Evolutionary conservation across 805 yeast species (phyloP), one percentile per base, ranked within the genome.

Genomic region (Nakazawaea populi): DNA sequence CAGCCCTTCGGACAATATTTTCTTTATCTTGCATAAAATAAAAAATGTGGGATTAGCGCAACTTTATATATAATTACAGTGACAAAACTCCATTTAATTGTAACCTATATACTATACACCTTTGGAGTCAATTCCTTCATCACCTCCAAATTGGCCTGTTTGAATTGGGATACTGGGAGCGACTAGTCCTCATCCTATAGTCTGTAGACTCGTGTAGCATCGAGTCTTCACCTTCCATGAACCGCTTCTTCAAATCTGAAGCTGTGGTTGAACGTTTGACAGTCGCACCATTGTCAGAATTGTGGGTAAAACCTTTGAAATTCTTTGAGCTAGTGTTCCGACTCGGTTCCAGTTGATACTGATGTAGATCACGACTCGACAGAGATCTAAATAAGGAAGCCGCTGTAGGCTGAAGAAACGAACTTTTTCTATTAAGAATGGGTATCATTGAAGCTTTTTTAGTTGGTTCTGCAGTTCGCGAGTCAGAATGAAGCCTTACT

Each of bases 401-500:
- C 8, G 47, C 39, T 4, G 51, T 48, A 4, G 51, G 51, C 36
- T 43, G 7, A 5, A 48, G 41, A 31, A 48, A 48, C 6, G 51
- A 48, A 8, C 28, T 36, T 9, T 31, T 47, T 18, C 44, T 47
- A 24, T 30, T 38, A 8, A 44, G 12, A 4, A 36, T 29, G 9
- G 44, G 44, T 29, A 42, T 42, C 10, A 18, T 29, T 1, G 44
- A 42, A 6, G 34, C 27, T 42, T 24, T 29, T n/a, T 12, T n/a
- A 11, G 24, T 18, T 18, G 24, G 3, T 18, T 18, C 24, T 18
- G 24, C 24, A 18, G 24, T 18, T 18, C 24, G 24, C 3, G 24
- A 18, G 24, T 18, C 24, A 18, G 24, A 18, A 18, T 18, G 24
- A 18, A 18, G 24, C 24, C 24, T 18, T 18, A 18, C 24, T 18